Percentiles rank a stretch among this genome's conserved stretches.
Conservation (phyloP, 345 rosid species). For the Noccaea caerulescens region DNA sequence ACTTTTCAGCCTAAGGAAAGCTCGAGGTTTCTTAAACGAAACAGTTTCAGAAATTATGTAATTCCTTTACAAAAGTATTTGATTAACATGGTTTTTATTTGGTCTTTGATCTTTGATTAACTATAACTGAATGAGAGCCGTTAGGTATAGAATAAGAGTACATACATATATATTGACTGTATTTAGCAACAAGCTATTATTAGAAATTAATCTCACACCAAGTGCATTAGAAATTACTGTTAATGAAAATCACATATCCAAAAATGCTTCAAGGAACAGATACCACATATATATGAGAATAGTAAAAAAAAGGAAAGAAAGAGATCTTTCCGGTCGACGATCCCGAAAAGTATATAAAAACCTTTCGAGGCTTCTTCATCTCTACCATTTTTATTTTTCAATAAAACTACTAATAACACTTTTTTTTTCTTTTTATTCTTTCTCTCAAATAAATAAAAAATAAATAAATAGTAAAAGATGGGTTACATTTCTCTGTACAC, state of each 20-base stretch:
- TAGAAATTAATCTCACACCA: background rate
- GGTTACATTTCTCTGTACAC: constrained; percentile 4
- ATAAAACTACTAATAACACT: background rate
- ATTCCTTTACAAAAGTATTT: background rate
- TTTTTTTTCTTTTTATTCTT: background rate
- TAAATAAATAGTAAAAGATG: constrained; percentile 14
- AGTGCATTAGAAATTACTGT: constrained; percentile 1
- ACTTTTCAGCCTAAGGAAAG: background rate
- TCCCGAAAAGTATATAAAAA: constrained; percentile 1
- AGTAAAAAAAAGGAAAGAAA: constrained; percentile 5
- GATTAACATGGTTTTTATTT: background rate
- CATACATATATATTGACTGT: background rate
- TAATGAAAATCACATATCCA: background rate
- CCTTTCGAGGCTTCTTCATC: background rate
- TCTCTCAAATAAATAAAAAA: background rate
- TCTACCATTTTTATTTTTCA: background rate
- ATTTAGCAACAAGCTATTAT: constrained; percentile 1
- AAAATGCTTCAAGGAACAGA: constrained; percentile 5
- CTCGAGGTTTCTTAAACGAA: background rate
- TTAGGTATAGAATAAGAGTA: background rate
- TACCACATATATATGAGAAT: constrained; percentile 34
- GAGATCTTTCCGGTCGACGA: constrained; percentile 20
- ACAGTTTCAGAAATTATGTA: background rate
- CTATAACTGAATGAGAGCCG: background rate
- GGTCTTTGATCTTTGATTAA: background rate